A percentile compares a stretch with the other conserved stretches of the same genome.
Conservation (phyloP, 495 filamentous ascomycete species). For the Penicillium paxilli region DNA sequence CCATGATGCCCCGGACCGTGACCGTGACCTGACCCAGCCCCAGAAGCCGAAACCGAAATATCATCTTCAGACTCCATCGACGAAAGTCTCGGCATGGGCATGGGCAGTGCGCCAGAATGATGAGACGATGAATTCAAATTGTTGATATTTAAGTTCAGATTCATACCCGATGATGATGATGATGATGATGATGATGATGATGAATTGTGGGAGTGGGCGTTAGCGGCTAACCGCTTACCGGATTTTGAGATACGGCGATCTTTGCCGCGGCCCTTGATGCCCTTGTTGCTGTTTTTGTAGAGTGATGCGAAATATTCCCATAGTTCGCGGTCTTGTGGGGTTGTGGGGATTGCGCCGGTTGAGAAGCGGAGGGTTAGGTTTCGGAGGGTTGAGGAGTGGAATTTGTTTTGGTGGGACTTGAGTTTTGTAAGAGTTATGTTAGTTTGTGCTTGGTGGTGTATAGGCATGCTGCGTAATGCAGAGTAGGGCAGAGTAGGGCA, state of each 20-base stretch:
- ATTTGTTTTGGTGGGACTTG: slow-evolving; percentile 93
- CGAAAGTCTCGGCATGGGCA: slow-evolving; percentile 2
- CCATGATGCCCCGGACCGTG: too few species aligned
- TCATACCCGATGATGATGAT: slow-evolving; percentile 2
- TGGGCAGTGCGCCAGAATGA: too few species aligned
- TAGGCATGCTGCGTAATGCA: neutral
- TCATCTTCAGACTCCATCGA: slow-evolving; percentile 29
- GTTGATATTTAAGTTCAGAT: slow-evolving; percentile 1
- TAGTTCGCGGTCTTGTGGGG: slow-evolving; percentile 70
- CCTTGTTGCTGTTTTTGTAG: slow-evolving; percentile 95
- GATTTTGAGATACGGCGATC: slow-evolving; percentile 60
- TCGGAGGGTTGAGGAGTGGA: slow-evolving; percentile 71
- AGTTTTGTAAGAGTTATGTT: neutral
- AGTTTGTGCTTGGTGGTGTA: too few species aligned
- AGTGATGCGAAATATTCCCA: slow-evolving; percentile 83
- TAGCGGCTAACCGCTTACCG: too few species aligned
- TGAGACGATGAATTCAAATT: too few species aligned
- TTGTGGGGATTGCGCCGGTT: slow-evolving; percentile 59
- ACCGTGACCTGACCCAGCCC: neutral
- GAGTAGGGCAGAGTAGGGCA: neutral
- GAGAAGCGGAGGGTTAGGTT: slow-evolving; percentile 75
- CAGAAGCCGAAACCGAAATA: slow-evolving; percentile 1
- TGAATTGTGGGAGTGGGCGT: too few species aligned
- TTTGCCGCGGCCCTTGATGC: slow-evolving; percentile 90
- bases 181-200: slow-evolving; percentile 2